phyloP scores from a whole-genome alignment of 305 asterid genomes.

The Ajuga reptans region DNA sequence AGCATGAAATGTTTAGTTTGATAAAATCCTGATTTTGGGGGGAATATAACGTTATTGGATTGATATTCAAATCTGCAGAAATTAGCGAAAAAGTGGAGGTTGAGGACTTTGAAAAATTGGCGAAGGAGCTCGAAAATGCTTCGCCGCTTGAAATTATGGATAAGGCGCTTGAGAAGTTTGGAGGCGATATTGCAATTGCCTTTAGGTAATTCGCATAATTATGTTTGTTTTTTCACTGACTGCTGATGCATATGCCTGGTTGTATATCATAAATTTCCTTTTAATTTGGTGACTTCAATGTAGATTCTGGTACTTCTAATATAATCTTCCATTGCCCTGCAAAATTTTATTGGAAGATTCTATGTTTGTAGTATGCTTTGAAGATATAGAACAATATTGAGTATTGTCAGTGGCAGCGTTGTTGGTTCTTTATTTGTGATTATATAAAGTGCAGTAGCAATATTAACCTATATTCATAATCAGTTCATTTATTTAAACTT shows the following conservation, averaged over 20 bases:
- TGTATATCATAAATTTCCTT: neutral
- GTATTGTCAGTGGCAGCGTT: neutral
- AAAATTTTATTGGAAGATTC: neutral
- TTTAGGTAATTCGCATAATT: slow-evolving; percentile 49
- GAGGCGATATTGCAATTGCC: slow-evolving; percentile 91
- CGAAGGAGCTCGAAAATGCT: slow-evolving; percentile 58
- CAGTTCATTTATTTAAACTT: neutral
- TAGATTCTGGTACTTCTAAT: neutral
- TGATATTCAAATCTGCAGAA: slow-evolving; percentile 34
- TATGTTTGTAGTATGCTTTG: neutral
- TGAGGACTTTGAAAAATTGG: slow-evolving; percentile 64
- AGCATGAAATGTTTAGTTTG: neutral
- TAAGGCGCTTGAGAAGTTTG: slow-evolving; percentile 77
- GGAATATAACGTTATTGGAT: neutral
- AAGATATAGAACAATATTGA: neutral
- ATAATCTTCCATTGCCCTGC: neutral
- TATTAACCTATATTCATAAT: neutral
- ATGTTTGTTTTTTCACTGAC: neutral
- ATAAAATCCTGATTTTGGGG: neutral
- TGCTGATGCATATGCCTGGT: neutral
- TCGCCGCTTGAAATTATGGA: slow-evolving; percentile 96
- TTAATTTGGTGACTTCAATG: neutral
- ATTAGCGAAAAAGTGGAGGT: slow-evolving; percentile 43
- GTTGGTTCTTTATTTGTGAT: neutral
- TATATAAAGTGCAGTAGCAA: no score